Conservation (phyloP, 140 eudicot genomes). For the Stevia rebaudiana region DNA sequence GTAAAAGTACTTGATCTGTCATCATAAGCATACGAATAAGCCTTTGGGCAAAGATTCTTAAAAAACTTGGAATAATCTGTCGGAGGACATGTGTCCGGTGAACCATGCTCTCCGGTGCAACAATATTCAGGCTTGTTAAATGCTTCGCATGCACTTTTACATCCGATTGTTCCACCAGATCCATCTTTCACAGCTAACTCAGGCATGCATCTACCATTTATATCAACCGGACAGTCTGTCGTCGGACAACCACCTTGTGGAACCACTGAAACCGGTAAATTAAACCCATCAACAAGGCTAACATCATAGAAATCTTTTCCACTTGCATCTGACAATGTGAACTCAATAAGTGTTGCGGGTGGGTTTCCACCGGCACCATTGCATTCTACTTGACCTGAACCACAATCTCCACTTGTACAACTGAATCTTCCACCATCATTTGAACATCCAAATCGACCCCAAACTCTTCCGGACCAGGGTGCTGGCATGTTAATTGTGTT, state of each 20-base stretch:
- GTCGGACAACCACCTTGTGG: conserved; percentile 26
- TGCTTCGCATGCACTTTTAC: conserved; percentile 30
- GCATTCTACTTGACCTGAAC: conserved; percentile 29
- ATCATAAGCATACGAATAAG: conserved; percentile 33
- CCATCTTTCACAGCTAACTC: conserved; percentile 22
- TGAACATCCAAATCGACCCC: conserved; percentile 30
- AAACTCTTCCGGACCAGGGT: conserved; percentile 29
- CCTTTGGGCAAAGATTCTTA: conserved; percentile 27
- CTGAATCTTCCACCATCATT: conserved; percentile 14
- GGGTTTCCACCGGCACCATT: conserved; percentile 23
- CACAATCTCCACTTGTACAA: conserved; percentile 28
- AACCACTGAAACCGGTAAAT: conserved; percentile 21
- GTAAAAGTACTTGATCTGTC: conserved; percentile 21
- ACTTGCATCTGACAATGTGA: conserved; percentile 12
- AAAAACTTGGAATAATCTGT: conserved; percentile 28
- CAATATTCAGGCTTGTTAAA: conserved; percentile 20
- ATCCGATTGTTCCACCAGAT: conserved; percentile 30
- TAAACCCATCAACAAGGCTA: conserved; percentile 30
- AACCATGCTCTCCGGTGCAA: conserved; percentile 19
- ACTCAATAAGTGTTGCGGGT: conserved; percentile 25
- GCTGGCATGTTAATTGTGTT: conserved; percentile 3
- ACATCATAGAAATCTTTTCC: conserved; percentile 22
- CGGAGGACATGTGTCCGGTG: conserved; percentile 22
- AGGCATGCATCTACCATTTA: conserved; percentile 15
- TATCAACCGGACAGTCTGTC: conserved; percentile 21